Percentiles rank a stretch among this genome's conserved stretches.
Evolutionary conservation across 202 grass and related monocot species (phyloP).

Genomic region (Panicum virgatum): DNA sequence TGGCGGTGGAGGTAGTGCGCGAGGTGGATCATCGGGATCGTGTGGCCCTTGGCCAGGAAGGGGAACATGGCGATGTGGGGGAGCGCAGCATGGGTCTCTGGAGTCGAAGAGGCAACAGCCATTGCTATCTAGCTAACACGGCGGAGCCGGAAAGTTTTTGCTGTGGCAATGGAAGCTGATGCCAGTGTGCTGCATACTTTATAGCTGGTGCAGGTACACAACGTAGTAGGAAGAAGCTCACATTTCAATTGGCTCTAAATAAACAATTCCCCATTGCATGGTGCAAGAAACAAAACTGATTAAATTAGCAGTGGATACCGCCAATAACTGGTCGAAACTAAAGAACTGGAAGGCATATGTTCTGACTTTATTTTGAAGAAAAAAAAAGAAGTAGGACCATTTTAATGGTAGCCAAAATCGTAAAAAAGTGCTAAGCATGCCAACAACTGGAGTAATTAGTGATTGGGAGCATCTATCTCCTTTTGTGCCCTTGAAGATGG

Average conservation of each 20-base stretch:
- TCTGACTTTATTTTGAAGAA: neutral
- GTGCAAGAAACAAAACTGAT: neutral
- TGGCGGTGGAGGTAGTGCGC: slow-evolving; percentile 39
- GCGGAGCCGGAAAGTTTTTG: neutral
- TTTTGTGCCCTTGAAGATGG: too few relatives aligned
- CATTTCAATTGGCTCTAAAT: neutral
- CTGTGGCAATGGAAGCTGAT: neutral
- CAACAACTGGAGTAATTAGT: too few relatives aligned
- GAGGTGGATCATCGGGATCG: slow-evolving; percentile 66
- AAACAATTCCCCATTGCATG: neutral
- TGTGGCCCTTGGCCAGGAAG: slow-evolving; percentile 71
- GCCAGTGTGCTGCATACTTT: neutral
- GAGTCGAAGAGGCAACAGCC: neutral
- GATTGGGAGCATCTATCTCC: too few relatives aligned
- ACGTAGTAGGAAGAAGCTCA: neutral
- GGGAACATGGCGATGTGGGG: slow-evolving; percentile 67
- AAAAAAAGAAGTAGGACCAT: neutral
- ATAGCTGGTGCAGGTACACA: neutral
- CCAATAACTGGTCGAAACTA: neutral
- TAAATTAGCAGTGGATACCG: neutral
- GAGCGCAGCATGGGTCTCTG: neutral
- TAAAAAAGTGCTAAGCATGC: neutral
- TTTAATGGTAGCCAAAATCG: neutral
- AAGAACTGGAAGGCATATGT: neutral
- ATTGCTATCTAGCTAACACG: slow-evolving; percentile 1